Evolutionary conservation across 2,329 filamentous ascomycete species (phyloP).

Genomic region (Colletotrichum lindemuthianum): DNA sequence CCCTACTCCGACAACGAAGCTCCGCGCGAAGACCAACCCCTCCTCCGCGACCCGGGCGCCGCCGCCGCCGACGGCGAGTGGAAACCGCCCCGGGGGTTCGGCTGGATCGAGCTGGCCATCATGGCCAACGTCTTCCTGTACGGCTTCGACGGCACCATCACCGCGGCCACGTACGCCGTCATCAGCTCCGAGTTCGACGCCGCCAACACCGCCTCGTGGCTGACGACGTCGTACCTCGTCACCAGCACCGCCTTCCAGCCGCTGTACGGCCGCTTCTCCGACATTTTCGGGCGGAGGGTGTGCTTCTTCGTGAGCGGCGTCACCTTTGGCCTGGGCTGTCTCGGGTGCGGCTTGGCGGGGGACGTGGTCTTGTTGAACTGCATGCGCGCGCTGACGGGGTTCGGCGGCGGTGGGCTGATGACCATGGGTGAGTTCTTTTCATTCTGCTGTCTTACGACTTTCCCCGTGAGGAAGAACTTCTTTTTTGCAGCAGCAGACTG

Average conservation of each 20-base stretch:
- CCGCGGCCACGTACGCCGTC: conserved; percentile 77
- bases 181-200: conserved; percentile 80
- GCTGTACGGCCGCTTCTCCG: conserved; percentile 75
- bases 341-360: conserved; percentile 71
- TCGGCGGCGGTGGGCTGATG: conserved; percentile 75
- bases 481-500: background rate
- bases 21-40: conserved; percentile 38
- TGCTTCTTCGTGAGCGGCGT: conserved; percentile 73
- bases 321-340: conserved; percentile 70
- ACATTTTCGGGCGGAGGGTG: conserved; percentile 72
- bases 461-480: no score
- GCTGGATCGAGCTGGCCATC: conserved; percentile 69
- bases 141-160: conserved; percentile 78
- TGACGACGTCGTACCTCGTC: conserved; percentile 77
- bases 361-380: conserved; percentile 69
- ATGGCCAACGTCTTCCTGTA: conserved; percentile 73
- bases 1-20: conserved; percentile 11
- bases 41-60: conserved; percentile 38
- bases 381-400: conserved; percentile 73
- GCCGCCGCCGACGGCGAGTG: conserved; percentile 44
- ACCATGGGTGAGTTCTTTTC: conserved; percentile 67
- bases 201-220: conserved; percentile 78
- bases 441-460: background rate
- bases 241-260: conserved; percentile 79
- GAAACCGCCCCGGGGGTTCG: conserved; percentile 62